Evolutionary conservation across 2,329 filamentous ascomycete genomes (phyloP).

Genomic region (Hypoxylon sp.): DNA sequence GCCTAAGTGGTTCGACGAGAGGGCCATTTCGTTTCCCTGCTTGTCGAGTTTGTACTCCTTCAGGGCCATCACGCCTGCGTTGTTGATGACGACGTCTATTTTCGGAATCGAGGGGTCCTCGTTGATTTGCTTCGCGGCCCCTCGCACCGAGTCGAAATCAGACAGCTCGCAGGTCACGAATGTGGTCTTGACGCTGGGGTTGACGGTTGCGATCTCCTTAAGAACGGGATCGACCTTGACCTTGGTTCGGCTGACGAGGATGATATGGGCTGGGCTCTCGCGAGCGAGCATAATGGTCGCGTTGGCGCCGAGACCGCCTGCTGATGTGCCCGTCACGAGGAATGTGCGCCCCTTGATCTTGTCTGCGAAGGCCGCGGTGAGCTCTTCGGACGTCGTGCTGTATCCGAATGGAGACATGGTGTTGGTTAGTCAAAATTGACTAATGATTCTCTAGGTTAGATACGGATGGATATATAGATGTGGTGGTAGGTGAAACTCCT

Average conservation of each 20-base stretch:
- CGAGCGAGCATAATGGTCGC: constrained; percentile 21
- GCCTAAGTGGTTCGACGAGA: constrained; percentile 39
- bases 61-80: constrained; percentile 32
- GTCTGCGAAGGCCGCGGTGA: constrained; percentile 29
- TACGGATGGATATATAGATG: too few relatives aligned
- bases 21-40: constrained; percentile 35
- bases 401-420: constrained; percentile 37
- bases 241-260: constrained; percentile 38
- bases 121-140: constrained; percentile 32
- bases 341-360: constrained; percentile 40
- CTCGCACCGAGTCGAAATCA: constrained; percentile 36
- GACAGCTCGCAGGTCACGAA: constrained; percentile 38
- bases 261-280: constrained; percentile 27
- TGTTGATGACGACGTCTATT: constrained; percentile 41
- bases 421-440: not conserved
- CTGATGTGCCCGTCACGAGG: constrained; percentile 38
- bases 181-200: constrained; percentile 29
- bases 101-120: constrained; percentile 19
- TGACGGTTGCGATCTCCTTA: constrained; percentile 28
- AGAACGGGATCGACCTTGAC: constrained; percentile 38
- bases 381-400: constrained; percentile 18
- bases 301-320: constrained; percentile 29
- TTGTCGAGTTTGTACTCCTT: constrained; percentile 37
- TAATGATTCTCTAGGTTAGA: not conserved
- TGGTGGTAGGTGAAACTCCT: too few relatives aligned